Conservation (phyloP, 257 asterid genomes). For the Capsicum pubescens region DNA sequence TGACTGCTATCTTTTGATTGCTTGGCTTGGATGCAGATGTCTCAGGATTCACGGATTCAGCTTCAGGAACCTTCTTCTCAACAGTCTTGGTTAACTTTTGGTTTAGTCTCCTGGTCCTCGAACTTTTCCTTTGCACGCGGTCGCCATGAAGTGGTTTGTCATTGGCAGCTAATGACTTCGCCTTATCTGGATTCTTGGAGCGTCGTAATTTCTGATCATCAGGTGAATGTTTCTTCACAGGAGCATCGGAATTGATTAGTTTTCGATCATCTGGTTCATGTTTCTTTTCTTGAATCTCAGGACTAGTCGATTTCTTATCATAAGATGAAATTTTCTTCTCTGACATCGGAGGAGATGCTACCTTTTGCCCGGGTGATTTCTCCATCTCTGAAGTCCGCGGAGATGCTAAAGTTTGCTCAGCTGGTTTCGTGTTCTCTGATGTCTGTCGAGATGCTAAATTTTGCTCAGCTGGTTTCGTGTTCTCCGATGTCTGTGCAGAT, state of each 20-base stretch:
- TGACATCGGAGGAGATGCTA: neutral
- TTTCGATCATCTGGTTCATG: neutral
- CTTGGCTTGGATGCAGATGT: slow-evolving; percentile 32
- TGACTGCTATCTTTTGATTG: slow-evolving; percentile 40
- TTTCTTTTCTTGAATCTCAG: slow-evolving; percentile 14
- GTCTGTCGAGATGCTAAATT: slow-evolving; percentile 29
- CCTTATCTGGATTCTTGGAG: neutral
- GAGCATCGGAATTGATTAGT: neutral
- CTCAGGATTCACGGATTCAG: slow-evolving; percentile 25
- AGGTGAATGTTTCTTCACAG: slow-evolving; percentile 24
- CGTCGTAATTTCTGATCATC: slow-evolving; percentile 8
- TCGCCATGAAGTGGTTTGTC: neutral
- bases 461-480: slow-evolving; percentile 26
- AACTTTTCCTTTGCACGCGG: neutral
- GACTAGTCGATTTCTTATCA: neutral
- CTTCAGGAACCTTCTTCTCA: slow-evolving; percentile 45
- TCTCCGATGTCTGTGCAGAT: slow-evolving; percentile 28
- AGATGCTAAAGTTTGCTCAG: slow-evolving; percentile 31
- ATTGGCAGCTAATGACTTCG: neutral
- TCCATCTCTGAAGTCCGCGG: neutral
- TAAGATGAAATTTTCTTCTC: slow-evolving; percentile 36
- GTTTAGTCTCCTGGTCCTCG: slow-evolving; percentile 22
- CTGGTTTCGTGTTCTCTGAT: neutral
- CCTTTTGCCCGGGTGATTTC: neutral
- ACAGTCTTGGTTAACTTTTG: slow-evolving; percentile 49